Evolutionary conservation across 2,329 filamentous ascomycete genomes (phyloP), one percentile per base, ranked within the genome.

Genomic region (Pseudofabraea citricarpa): DNA sequence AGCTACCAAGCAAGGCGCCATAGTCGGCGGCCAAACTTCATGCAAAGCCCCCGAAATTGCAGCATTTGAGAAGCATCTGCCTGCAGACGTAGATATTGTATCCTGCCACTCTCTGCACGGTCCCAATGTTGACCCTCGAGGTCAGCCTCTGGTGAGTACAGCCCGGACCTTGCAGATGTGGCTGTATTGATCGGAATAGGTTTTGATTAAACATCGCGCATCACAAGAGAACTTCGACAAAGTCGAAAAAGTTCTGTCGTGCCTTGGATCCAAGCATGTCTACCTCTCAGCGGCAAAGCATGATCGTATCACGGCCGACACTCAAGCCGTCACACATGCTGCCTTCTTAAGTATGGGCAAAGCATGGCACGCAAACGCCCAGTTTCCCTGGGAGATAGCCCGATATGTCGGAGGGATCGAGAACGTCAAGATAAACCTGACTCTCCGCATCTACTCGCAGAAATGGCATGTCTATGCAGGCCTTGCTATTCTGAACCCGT

Each of bases 391-490:
- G 93, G 91, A 97, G 58, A 82, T 91, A 36, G 81, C 83, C n/a
- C 89, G 93, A 50, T 98, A 97, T 66, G 81, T 96, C 4, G 93
- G 93, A 46, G 94, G 93, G 41, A 95, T 98, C 58, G 93, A 98
- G 67, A 98, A 98, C 64, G 91, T 97, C 57, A 98, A 98, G 71
- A 95, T 97, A 71, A 98, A 98, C 69, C 83, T 97, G 55, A 97
- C 90, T 55, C 73, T 98, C 53, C 90, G 93, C 56, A 97, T 98
- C 69, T 98, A 97, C 71, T 84, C 85, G 47, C 95, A 96, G 66
- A 98, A 97, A 67, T 98, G 94, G 94, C 94, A 98, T 70, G 93
- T 98, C 45, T 98, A 98, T 65, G 93, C 93, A 16, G 93, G 93
- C 0, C 83, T 98, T 7, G 93, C 94, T 9, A 98, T 98, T 60